phyloP scores from a whole-genome alignment of 108 stramenopile species.

The Schizochytrium sp. region DNA sequence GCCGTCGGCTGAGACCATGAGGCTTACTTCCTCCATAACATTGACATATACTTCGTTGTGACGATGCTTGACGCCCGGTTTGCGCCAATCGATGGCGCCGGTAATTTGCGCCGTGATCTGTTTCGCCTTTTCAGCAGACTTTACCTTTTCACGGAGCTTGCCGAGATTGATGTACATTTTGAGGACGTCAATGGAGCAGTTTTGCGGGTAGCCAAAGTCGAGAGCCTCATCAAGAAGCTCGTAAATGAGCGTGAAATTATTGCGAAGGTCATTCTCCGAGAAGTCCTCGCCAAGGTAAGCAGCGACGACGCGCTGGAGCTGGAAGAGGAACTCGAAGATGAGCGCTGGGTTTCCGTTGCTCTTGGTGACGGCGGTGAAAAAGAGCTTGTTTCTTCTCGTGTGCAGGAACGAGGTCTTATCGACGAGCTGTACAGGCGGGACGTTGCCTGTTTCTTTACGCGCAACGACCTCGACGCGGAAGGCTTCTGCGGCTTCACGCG shows the following conservation, averaged over 20 bases:
- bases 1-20: conserved; percentile 82
- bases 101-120: conserved; percentile 87
- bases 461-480: conserved; percentile 52
- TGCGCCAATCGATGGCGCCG: conserved; percentile 95
- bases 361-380: conserved; percentile 89
- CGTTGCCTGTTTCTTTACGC: conserved; percentile 85
- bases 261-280: conserved; percentile 77
- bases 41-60: conserved; percentile 99
- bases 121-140: conserved; percentile 59
- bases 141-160: conserved; percentile 63
- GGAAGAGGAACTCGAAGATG: conserved; percentile 92
- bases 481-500: neutral
- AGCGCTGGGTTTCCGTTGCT: conserved; percentile 93
- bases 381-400: conserved; percentile 89
- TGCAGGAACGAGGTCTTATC: conserved; percentile 93
- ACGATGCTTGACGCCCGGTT: conserved; percentile 94
- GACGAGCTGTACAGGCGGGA: conserved; percentile 82
- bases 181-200: conserved; percentile 90
- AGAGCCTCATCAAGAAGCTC: conserved; percentile 97
- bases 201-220: conserved; percentile 99
- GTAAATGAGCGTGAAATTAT: conserved; percentile 97
- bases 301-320: conserved; percentile 81
- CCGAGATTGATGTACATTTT: conserved; percentile 95
- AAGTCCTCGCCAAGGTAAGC: conserved; percentile 95
- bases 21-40: conserved; percentile 89